Evolutionary conservation across 495 filamentous ascomycete genomes (phyloP).

Genomic region (Bryoglossum gracile): DNA sequence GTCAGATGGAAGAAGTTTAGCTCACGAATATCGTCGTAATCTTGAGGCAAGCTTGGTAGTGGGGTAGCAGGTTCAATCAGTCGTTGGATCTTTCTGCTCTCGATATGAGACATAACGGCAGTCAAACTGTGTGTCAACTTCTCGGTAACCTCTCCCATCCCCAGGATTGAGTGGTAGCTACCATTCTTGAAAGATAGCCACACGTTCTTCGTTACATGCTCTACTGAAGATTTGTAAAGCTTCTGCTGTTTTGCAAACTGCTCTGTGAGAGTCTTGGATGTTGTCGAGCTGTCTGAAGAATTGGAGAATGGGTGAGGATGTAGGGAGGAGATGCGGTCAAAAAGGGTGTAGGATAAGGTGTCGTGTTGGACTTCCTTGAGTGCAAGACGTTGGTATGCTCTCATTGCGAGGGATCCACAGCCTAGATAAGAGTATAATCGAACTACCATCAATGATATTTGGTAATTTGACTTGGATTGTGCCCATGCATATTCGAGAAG

Average conservation of each 20-base stretch:
- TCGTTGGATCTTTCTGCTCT: conserved; percentile 33
- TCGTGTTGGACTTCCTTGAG: conserved; percentile 46
- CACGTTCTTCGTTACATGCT: conserved; percentile 32
- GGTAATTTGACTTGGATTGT: conserved; percentile 30
- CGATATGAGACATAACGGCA: conserved; percentile 36
- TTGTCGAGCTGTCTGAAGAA: conserved; percentile 11
- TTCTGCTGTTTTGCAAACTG: conserved; percentile 27
- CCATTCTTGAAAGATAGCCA: conserved; percentile 38
- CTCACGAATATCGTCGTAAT: conserved; percentile 29
- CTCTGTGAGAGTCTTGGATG: conserved; percentile 1
- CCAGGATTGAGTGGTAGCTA: conserved; percentile 39
- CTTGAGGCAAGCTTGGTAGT: conserved; percentile 7
- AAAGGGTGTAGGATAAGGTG: conserved; percentile 37
- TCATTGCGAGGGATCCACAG: conserved; percentile 34
- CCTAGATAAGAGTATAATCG: conserved; percentile 41
- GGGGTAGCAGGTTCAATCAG: conserved; percentile 29
- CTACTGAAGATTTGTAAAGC: conserved; percentile 29
- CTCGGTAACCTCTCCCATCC: conserved; percentile 31
- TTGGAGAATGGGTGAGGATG: conserved; percentile 36
- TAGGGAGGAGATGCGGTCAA: conserved; percentile 45
- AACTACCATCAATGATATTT: conserved; percentile 36
- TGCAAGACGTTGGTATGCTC: conserved; percentile 35
- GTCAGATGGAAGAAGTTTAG: too few relatives aligned
- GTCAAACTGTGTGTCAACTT: conserved; percentile 35
- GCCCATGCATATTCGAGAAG: conserved; percentile 38